Conservation (phyloP, 2,329 filamentous ascomycete species). For the Claviceps sp. region DNA sequence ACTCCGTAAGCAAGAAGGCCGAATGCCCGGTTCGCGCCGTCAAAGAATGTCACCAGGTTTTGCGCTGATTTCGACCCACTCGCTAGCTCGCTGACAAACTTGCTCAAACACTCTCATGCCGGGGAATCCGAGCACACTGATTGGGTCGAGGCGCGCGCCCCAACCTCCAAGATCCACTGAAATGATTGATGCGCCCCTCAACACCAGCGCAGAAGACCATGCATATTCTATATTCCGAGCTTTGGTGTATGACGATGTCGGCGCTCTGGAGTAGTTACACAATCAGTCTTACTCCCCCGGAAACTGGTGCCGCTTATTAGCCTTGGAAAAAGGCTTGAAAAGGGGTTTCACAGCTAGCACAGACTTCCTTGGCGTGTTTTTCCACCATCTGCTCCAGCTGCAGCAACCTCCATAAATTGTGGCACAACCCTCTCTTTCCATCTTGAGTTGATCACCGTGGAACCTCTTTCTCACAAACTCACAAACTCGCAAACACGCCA, state of each 20-base stretch:
- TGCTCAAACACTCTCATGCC: slow-evolving; percentile 25
- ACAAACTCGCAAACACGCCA: no score
- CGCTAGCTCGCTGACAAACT: slow-evolving; percentile 15
- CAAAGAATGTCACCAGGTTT: neutral
- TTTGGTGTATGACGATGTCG: neutral
- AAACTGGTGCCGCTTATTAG: no score
- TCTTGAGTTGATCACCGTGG: no score
- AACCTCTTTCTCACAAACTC: neutral
- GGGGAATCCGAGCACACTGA: slow-evolving; percentile 1
- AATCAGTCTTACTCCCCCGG: no score
- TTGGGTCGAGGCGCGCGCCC: slow-evolving; percentile 4
- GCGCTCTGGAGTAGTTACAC: neutral
- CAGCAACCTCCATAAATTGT: neutral
- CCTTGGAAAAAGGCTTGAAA: no score
- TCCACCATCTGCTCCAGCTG: neutral
- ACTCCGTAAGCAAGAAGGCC: no score
- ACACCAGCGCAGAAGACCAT: neutral
- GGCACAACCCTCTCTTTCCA: neutral
- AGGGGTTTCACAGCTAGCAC: neutral
- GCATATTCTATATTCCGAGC: neutral
- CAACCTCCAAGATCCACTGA: neutral
- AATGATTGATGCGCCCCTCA: neutral
- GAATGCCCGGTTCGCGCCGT: no score
- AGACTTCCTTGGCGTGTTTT: neutral
- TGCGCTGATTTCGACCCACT: neutral